Base-by-base conservation (phyloP, 257 asterid species). In the Salvia splendens region DNA sequence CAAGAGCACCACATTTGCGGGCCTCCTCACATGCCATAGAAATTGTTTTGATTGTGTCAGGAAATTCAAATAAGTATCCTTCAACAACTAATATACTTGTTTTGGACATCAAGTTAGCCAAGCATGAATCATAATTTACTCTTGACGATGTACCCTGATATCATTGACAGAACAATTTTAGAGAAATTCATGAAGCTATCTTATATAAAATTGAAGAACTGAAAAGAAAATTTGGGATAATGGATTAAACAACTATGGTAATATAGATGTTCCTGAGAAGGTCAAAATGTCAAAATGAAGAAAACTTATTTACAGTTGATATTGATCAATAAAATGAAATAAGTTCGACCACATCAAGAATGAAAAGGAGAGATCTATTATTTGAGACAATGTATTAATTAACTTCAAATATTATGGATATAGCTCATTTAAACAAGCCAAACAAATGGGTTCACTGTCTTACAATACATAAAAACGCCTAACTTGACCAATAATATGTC, bases 31-130 rank as follows among this genome's bases (percentile, higher is more conserved):
- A 93, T 9, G 94, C 95, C 91, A 79, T 81, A 15, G 84, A 78
- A 71, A 93, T 93, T 47, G 97, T 85, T 82, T 77, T 82, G 66
- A 93, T 89, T 46, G 97, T 94, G 81, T 91, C 95, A 12, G 95
- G 95, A 73, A 94, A 82, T 80, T 94, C 99, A 77, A 94, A 91
- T 69, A 94, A 78, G 79, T 94, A 94, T 65, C 99, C 99, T 81
- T 94, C 99, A 52, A 94, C 88, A 32, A 88, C 80, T 64, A 94
- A 74, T 81, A 94, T 82, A 56, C 92, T 88, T 68, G 99, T 83
- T 86, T 86, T 86, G 46, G 89, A 70, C 59, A 91, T 80, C 80
- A 78, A 79, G 72, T 79, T 79, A 64, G 95, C 95, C 91, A 94
- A 79, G 83, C 83, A 84, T 17, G 86, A 71, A 75, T 88, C 88